Percentiles rank a stretch among this genome's conserved stretches.
Evolutionary conservation across 352 stramenopile species (phyloP).

Genomic region (Phytophthora macrochlamydospora): DNA sequence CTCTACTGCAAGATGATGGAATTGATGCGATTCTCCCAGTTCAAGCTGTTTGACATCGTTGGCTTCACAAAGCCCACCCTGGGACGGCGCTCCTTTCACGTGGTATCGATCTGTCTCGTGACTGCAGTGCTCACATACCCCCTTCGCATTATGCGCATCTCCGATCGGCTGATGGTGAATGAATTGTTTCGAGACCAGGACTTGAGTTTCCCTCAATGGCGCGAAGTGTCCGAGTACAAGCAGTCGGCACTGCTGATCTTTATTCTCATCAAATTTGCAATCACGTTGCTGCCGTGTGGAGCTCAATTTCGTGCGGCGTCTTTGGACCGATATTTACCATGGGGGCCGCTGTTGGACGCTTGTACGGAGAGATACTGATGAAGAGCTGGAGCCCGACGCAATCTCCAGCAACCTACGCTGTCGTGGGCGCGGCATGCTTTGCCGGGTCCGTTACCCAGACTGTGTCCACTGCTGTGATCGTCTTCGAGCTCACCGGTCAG

Average conservation of each 20-base stretch:
- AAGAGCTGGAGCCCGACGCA: constrained; percentile 71
- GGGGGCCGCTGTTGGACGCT: constrained; percentile 69
- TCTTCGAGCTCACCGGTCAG: constrained; percentile 88
- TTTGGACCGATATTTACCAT: constrained; percentile 87
- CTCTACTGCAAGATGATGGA: constrained; percentile 71
- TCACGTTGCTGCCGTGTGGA: constrained; percentile 74
- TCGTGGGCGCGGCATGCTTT: constrained; percentile 94
- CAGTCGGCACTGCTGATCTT: constrained; percentile 72
- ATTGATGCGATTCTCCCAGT: constrained; percentile 50
- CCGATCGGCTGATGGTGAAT: constrained; percentile 80
- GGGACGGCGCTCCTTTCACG: constrained; percentile 57
- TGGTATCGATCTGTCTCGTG: constrained; percentile 62
- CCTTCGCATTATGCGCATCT: constrained; percentile 69
- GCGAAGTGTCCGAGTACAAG: constrained; percentile 58
- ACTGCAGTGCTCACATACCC: constrained; percentile 76
- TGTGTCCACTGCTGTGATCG: constrained; percentile 87
- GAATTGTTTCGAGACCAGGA: constrained; percentile 76
- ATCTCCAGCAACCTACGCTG: constrained; percentile 82
- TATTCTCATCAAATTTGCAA: constrained; percentile 76
- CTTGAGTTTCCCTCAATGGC: constrained; percentile 69
- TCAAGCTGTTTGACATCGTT: constrained; percentile 60
- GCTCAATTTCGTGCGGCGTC: constrained; percentile 79
- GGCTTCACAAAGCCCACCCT: constrained; percentile 54
- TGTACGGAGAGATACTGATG: constrained; percentile 82
- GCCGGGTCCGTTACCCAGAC: constrained; percentile 90